These are phyloP conservation scores for Dichotomopilus funicola DNA, from an alignment of 2,329 filamentous ascomycete species.

Conservation along the genomic window DNA sequence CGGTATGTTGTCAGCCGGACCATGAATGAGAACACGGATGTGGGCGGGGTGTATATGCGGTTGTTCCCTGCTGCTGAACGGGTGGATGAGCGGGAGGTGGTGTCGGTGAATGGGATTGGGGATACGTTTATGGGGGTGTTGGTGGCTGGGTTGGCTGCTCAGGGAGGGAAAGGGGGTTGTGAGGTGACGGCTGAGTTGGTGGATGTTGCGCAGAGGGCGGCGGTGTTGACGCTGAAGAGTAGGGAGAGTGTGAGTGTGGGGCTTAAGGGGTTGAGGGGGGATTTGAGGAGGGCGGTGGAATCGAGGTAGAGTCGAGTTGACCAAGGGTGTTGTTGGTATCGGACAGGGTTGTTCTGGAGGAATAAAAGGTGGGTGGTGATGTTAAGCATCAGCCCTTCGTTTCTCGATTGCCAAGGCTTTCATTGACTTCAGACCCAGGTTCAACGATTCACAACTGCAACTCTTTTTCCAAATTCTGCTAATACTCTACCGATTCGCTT, in stretches of 20 bases:
- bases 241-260: constrained; percentile 55
- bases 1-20: constrained; percentile 66
- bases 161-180: constrained; percentile 33
- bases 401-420: neutral
- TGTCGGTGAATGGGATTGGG: constrained; percentile 90
- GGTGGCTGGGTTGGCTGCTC: constrained; percentile 64
- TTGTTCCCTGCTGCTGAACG: constrained; percentile 60
- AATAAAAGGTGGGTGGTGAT: neutral
- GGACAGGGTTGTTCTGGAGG: neutral
- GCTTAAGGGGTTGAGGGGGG: constrained; percentile 20
- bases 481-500: no score
- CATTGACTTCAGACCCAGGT: neutral
- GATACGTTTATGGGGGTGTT: constrained; percentile 87
- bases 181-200: constrained; percentile 57
- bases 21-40: constrained; percentile 42
- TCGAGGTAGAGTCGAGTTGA: neutral
- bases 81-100: constrained; percentile 54
- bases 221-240: constrained; percentile 70
- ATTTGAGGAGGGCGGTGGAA: constrained; percentile 19
- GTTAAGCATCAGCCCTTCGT: neutral
- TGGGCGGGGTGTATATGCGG: constrained; percentile 78
- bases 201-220: constrained; percentile 74
- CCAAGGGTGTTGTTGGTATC: neutral
- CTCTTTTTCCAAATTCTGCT: no score
- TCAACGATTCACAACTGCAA: neutral